A percentile compares a stretch with the other conserved stretches of the same genome.
Conservation (phyloP, 2,329 filamentous ascomycete genomes). For the Beauveria australis region DNA sequence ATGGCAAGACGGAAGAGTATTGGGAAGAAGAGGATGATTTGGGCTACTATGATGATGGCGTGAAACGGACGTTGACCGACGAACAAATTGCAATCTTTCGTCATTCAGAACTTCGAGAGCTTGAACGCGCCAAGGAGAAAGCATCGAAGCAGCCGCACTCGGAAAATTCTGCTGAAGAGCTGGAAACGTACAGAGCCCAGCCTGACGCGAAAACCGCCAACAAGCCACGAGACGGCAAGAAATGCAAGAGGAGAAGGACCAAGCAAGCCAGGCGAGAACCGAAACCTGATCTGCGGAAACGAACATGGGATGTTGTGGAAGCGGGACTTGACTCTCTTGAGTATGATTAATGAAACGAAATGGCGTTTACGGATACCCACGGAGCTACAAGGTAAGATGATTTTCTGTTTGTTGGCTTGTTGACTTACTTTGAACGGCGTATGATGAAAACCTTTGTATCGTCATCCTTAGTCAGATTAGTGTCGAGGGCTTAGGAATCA, state of each 20-base stretch:
- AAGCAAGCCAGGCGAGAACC: conserved; percentile 33
- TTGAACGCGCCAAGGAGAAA: conserved; percentile 47
- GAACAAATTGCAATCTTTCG: conserved; percentile 86
- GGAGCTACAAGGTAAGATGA: conserved; percentile 5
- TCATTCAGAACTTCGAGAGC: conserved; percentile 72
- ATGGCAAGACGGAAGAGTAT: conserved; percentile 24
- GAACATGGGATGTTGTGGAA: conserved; percentile 60
- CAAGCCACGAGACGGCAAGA: conserved; percentile 18
- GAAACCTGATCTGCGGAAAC: conserved; percentile 56
- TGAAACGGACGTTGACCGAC: conserved; percentile 82
- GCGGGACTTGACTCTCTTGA: conserved; percentile 50
- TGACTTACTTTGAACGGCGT: conserved; percentile 10
- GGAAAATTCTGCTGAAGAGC: conserved; percentile 13
- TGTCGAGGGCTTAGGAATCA: conserved; percentile 25
- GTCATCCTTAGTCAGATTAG: conserved; percentile 91
- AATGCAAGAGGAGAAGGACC: conserved; percentile 29
- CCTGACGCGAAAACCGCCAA: background rate
- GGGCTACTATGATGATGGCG: conserved; percentile 79
- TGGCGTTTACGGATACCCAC: conserved; percentile 17
- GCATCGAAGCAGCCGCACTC: conserved; percentile 11
- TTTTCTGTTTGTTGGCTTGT: background rate
- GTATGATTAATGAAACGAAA: conserved; percentile 58
- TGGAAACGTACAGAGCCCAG: background rate
- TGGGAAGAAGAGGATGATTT: conserved; percentile 53
- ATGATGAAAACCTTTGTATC: conserved; percentile 86